phyloP scores from a whole-genome alignment of 75 land plant species.

The Selaginella tamariscina region DNA sequence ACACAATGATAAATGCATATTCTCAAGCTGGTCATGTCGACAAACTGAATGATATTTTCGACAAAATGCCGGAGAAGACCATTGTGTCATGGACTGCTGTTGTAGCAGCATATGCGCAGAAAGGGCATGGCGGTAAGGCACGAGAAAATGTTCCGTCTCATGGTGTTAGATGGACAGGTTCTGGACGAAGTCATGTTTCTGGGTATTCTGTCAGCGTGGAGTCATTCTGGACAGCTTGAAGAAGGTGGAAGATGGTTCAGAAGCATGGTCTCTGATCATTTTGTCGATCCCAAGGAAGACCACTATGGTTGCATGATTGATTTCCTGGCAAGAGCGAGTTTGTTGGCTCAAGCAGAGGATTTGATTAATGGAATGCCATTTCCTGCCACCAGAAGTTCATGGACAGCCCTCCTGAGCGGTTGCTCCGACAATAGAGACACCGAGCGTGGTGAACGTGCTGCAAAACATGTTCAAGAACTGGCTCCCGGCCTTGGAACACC shows the following conservation, averaged over 20 bases:
- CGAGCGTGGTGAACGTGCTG: constrained; percentile 17
- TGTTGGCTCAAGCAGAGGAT: constrained; percentile 15
- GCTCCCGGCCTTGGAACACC: no score
- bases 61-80: no score
- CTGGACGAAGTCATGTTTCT: neutral
- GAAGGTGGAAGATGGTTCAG: no score
- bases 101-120: no score
- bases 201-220: neutral
- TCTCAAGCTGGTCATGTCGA: no score
- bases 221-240: neutral
- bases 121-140: no score
- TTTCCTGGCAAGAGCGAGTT: neutral
- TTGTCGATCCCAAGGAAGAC: neutral
- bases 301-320: neutral
- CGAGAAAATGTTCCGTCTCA: no score
- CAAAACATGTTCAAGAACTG: constrained; percentile 2
- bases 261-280: neutral
- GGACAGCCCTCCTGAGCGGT: constrained; percentile 16
- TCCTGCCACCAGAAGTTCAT: constrained; percentile 6
- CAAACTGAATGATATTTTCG: no score
- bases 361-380: constrained; percentile 15
- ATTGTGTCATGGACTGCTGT: no score
- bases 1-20: no score
- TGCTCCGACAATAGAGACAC: constrained; percentile 2
- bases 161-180: no score